phyloP scores from a whole-genome alignment of 345 rosid species.

The Dimocarpus longan region DNA sequence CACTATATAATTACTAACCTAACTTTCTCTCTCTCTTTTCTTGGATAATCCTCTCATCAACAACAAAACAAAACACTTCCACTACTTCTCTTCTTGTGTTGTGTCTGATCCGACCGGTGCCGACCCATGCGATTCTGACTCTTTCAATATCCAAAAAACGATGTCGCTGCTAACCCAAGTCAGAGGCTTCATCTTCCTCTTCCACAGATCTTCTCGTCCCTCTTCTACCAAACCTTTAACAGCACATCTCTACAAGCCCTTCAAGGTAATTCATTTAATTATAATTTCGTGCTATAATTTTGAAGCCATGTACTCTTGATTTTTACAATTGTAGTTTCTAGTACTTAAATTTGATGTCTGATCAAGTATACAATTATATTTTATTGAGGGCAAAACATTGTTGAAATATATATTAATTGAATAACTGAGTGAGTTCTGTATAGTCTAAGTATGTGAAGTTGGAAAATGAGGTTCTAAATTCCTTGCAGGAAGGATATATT shows the following conservation, averaged over 20 bases:
- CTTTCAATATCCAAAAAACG: background rate
- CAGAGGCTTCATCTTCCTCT: slow-evolving; percentile 11
- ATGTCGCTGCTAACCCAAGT: background rate
- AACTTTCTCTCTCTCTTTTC: background rate
- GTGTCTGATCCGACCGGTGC: background rate
- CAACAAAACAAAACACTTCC: background rate
- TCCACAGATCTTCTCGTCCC: background rate
- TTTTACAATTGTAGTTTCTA: background rate
- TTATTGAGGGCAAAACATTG: no score
- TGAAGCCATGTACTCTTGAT: background rate
- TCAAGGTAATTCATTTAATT: slow-evolving; percentile 1
- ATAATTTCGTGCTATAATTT: background rate
- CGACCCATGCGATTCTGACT: background rate
- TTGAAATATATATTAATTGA: no score
- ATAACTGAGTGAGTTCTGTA: no score
- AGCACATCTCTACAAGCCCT: slow-evolving; percentile 1
- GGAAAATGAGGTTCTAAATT: background rate
- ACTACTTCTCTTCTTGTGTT: background rate
- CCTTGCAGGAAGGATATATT: background rate
- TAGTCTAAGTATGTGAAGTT: background rate
- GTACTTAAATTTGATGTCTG: background rate
- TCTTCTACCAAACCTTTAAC: slow-evolving; percentile 1
- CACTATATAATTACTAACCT: background rate
- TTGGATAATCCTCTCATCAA: no score
- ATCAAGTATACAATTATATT: no score